A percentile compares a stretch with the other conserved stretches of the same genome.
These are phyloP conservation scores for Phytophthora sp. DNA, from an alignment of 352 stramenopile species.

Conservation along the genomic window DNA sequence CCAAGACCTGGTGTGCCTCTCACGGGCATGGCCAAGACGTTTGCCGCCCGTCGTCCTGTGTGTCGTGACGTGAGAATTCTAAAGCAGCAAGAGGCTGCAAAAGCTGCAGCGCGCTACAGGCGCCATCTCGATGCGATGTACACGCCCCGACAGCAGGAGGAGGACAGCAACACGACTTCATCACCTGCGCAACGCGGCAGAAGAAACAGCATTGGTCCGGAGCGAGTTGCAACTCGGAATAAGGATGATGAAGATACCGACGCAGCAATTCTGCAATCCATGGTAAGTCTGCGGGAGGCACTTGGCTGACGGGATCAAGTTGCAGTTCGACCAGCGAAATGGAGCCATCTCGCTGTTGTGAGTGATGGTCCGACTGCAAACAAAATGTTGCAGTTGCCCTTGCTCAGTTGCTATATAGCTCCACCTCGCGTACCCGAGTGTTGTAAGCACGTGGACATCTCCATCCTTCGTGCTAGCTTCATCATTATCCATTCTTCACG, in stretches of 20 bases:
- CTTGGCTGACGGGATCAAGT: background rate
- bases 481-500: conserved; percentile 23
- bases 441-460: no score
- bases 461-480: no score
- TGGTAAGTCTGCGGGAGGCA: conserved; percentile 12
- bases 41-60: conserved; percentile 37
- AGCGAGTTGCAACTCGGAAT: background rate
- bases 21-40: conserved; percentile 48
- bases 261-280: conserved; percentile 29
- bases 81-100: conserved; percentile 43
- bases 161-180: background rate
- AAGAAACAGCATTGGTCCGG: background rate
- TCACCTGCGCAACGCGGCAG: background rate
- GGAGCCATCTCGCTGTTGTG: conserved; percentile 7
- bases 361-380: conserved; percentile 18
- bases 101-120: conserved; percentile 56
- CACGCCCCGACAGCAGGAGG: background rate
- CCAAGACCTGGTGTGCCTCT: conserved; percentile 55
- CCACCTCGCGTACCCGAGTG: background rate
- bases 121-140: conserved; percentile 28
- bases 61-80: conserved; percentile 61
- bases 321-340: conserved; percentile 11
- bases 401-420: background rate
- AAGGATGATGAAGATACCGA: conserved; percentile 13
- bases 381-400: conserved; percentile 21